Base-by-base conservation (phyloP, 768 basidiomycete species). In the Dioszegia crocea region DNA sequence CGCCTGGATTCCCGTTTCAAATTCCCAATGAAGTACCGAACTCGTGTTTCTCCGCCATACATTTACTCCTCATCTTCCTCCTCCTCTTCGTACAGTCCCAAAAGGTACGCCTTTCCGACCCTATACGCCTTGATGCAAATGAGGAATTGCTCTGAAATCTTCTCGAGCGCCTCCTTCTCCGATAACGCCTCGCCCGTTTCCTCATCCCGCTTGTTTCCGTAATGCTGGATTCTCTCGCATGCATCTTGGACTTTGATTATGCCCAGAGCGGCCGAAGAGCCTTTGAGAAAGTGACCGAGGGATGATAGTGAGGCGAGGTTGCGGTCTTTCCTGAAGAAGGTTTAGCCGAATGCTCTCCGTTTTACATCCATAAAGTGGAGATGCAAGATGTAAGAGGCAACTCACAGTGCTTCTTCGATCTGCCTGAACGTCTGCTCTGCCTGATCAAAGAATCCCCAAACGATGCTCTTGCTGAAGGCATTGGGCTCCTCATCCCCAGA, bases 261-360 rank as follows among this genome's bases (percentile, higher is more conserved):
- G 26, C 96, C 94, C 44, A 99, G 82, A 2, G 93, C 90, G 27
- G 93, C 93, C 12, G 92, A 94, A 2, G 93, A 97, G 46, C 94
- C 94, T 78, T 98, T 99, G 73, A 98, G 85, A 79, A 89, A 99
- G 78, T 99, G 94, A 0, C 93, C 96, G 10, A 88, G 81, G 17
- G 80, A 78, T 2, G 88, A 87, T 17, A 99, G 83, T 56, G 82
- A 74, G 10, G 69, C 19, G 19, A 51, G 49, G 21, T 39, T 33
- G 14, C 30, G 6, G 5, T 51, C 26, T 23, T 36, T 14, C 36
- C 49, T 51, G 11, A 9, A 17, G 21, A 19, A n/a, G 3, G 19
- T 19, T 16, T 6, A 11, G 17, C 2, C 14, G 10, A 19, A 16
- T 40, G 24, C 1, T 31, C 49, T 23, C 21, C 12, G 21, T 33